phyloP scores from a whole-genome alignment of 345 rosid genomes.

The Abelmoschus esculentus region DNA sequence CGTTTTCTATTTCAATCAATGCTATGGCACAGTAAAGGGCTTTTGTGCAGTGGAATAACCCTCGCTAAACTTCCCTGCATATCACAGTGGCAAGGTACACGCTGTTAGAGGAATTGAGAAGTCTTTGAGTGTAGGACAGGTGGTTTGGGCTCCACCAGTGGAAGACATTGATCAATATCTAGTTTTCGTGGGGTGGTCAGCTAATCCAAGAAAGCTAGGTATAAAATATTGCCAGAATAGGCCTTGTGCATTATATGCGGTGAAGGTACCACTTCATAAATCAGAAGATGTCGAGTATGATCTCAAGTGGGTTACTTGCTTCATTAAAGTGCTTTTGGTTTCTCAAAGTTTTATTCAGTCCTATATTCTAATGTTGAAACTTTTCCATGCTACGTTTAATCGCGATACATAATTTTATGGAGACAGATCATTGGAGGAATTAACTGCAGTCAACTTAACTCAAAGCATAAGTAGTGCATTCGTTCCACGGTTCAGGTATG shows the following conservation, averaged over 20 bases:
- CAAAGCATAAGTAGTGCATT: constrained; percentile 70
- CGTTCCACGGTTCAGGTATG: constrained; percentile 77
- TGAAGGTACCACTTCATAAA: constrained; percentile 28
- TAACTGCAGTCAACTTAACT: constrained; percentile 41
- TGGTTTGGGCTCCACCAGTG: constrained; percentile 71
- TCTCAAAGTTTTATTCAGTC: not conserved
- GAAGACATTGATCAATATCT: constrained; percentile 42
- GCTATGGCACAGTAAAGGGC: not conserved
- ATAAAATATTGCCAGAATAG: constrained; percentile 82
- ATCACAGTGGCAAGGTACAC: constrained; percentile 61
- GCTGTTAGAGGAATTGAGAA: constrained; percentile 59
- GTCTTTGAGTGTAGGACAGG: constrained; percentile 82
- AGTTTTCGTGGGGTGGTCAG: constrained; percentile 86
- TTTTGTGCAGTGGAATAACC: not conserved
- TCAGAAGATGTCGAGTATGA: constrained; percentile 28
- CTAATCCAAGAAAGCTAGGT: constrained; percentile 74
- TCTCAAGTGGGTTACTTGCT: constrained; percentile 42
- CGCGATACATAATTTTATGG: constrained; percentile 23
- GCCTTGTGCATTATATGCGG: constrained; percentile 67
- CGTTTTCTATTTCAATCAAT: constrained; percentile 1
- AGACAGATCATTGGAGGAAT: constrained; percentile 40
- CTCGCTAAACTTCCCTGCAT: constrained; percentile 7
- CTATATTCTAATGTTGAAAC: constrained; percentile 8
- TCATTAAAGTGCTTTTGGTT: constrained; percentile 2
- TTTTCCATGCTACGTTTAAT: not conserved